Evolutionary conservation across 192 early-diverging fungal species (phyloP), one percentile per base, ranked within the genome.

Genomic region (Podila horticola): DNA sequence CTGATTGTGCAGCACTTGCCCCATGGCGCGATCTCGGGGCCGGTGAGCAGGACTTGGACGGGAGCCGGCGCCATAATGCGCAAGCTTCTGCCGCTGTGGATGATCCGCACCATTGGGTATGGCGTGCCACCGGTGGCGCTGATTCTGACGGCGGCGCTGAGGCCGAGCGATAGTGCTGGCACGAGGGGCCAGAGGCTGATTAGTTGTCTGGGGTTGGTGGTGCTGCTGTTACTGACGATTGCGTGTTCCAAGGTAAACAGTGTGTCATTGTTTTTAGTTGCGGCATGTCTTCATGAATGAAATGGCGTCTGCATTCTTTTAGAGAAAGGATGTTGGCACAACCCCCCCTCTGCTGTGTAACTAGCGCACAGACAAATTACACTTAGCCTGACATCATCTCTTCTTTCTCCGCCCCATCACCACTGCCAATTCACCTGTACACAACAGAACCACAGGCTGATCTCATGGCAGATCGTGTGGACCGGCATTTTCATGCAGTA

Each of bases 401-500:
- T 3, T 61, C 2, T 33, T 31, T 28, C 30, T 61, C 26, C 24
- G 41, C 41, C 41, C 41, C 12, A 6, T 34, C 12, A 31, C n/a
- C n/a, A n/a, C 33, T 29, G 1, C 17, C 5, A 20, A 36, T 64
- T 20, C 4, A 17, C 30, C 3, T 41, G 10, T 3, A 3, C 0
- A 17, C 31, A 4, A 30, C 33, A 70, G 68, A 83, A 93, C 72
- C 88, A 84, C 49, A 84, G 69, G 36, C 72, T 74, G 20, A 90
- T 97, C 67, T 85, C 88, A 45, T 93, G 93, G 91, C 87, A 87
- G 68, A 94, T 92, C 3, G 89, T 95, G 15, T 71, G 85, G 22
- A 87, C 88, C 58, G 94, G 92, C 10, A 75, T 91, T 45, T 74
- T 94, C n/a, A 34, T 93, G 64, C 94, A 97, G 84, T 93, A 92